phyloP scores from a whole-genome alignment of 73 alveolate genomes.

The Tetrahymena elliotti region DNA sequence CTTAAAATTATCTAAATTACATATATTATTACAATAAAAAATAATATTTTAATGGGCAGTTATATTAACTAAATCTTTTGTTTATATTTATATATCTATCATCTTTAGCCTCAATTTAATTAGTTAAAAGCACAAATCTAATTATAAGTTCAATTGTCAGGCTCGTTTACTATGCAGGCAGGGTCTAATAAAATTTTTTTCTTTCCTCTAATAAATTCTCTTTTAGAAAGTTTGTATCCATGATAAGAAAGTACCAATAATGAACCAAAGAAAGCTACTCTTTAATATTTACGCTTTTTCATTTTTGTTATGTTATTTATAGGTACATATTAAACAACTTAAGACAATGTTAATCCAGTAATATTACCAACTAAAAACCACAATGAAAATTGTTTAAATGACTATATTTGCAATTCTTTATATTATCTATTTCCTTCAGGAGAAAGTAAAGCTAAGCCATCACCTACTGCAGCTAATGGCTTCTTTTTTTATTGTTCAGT shows the following conservation, averaged over 20 bases:
- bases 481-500: neutral
- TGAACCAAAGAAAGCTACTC: neutral
- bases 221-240: neutral
- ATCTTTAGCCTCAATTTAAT: neutral
- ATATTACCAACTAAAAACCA: neutral
- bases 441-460: neutral
- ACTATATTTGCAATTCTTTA: neutral
- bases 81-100: no score
- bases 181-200: neutral
- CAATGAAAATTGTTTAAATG: neutral
- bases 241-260: neutral
- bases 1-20: neutral
- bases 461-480: neutral
- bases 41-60: neutral
- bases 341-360: neutral
- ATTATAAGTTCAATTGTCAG: neutral
- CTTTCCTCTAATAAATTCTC: neutral
- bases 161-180: neutral
- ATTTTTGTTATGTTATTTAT: neutral
- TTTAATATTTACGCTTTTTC: neutral
- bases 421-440: neutral
- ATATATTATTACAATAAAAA: neutral
- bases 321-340: neutral
- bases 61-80: no score
- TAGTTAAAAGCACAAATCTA: neutral